These are phyloP conservation scores for Solanum tacnaense DNA, from an alignment of 257 asterid genomes.

Conservation along the genomic window DNA sequence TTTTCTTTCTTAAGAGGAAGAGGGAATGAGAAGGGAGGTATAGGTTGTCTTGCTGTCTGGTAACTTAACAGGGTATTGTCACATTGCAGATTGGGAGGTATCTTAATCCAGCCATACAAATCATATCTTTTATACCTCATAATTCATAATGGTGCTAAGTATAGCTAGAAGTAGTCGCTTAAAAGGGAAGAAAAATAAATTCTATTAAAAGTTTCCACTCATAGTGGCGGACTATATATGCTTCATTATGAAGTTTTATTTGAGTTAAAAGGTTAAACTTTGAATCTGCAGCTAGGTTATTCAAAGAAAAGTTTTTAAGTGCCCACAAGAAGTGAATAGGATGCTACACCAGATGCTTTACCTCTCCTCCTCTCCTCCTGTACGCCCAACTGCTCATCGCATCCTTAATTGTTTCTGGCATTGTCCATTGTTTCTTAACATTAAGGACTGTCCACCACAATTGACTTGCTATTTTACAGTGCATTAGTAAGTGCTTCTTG, in stretches of 20 bases:
- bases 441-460: neutral
- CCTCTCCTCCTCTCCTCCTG: neutral
- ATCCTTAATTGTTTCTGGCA: neutral
- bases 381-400: neutral
- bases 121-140: neutral
- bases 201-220: neutral
- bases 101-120: neutral
- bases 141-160: neutral
- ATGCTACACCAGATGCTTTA: neutral
- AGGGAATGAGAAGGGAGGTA: neutral
- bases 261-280: neutral
- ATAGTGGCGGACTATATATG: neutral
- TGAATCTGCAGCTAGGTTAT: neutral
- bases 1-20: neutral
- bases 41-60: neutral
- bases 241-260: neutral
- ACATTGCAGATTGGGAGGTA: neutral
- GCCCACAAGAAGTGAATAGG: neutral
- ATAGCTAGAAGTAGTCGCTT: neutral
- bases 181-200: neutral
- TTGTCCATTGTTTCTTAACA: neutral
- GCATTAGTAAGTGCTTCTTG: neutral
- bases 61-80: neutral
- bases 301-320: neutral
- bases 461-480: neutral